These are phyloP conservation scores for Caryopteris hybrid DNA, from an alignment of 305 asterid species.

Conservation along the genomic window DNA sequence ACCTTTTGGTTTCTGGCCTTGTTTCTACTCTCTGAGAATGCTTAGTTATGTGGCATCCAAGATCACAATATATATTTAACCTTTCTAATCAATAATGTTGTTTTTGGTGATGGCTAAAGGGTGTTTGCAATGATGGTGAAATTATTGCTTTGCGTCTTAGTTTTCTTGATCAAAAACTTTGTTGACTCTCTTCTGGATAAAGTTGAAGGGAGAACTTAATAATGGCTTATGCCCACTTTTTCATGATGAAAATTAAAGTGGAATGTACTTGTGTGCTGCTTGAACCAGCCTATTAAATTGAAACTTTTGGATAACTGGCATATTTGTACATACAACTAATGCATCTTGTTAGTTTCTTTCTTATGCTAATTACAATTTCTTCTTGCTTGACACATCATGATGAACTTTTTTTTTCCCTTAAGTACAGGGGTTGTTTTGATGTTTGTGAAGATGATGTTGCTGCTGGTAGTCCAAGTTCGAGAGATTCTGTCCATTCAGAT, in stretches of 20 bases:
- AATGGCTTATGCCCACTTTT: neutral
- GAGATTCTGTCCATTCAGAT: constrained; percentile 33
- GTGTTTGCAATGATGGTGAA: neutral
- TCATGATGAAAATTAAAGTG: neutral
- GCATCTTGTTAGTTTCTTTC: neutral
- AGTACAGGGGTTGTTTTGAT: constrained; percentile 80
- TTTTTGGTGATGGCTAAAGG: neutral
- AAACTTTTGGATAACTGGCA: neutral
- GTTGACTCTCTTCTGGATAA: no score
- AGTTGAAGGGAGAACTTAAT: no score
- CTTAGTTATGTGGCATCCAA: constrained; percentile 1
- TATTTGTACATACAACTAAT: neutral
- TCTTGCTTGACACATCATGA: neutral
- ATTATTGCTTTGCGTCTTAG: neutral
- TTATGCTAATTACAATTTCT: neutral
- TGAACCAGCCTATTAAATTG: neutral
- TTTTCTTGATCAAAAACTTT: neutral
- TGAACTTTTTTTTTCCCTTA: constrained; percentile 18
- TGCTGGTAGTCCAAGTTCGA: constrained; percentile 61
- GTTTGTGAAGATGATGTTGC: constrained; percentile 66
- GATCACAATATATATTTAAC: neutral
- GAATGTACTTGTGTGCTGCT: neutral
- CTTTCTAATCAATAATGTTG: neutral
- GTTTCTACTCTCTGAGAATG: constrained; percentile 7
- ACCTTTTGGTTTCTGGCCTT: constrained; percentile 10